phyloP scores from a whole-genome alignment of 1,284 basidiomycete genomes.

The Moesziomyces parantarcticus region DNA sequence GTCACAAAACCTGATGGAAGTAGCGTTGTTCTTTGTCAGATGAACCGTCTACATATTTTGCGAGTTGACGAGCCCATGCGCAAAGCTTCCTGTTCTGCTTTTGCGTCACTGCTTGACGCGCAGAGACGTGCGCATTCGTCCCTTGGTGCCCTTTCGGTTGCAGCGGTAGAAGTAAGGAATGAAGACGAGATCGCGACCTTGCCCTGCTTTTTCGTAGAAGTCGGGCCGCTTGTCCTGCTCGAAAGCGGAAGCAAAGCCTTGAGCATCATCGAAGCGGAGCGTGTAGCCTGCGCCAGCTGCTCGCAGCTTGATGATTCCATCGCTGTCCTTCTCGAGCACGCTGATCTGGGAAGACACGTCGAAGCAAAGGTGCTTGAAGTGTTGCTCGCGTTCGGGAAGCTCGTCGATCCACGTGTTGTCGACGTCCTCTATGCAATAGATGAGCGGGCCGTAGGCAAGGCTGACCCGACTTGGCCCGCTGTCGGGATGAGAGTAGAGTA shows the following conservation, averaged over 20 bases:
- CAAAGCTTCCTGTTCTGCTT: no score
- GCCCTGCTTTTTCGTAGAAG: constrained; percentile 11
- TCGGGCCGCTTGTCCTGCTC: constrained; percentile 11
- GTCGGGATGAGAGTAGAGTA: constrained; percentile 24
- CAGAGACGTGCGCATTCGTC: constrained; percentile 22
- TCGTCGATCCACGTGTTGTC: constrained; percentile 30
- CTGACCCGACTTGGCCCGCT: constrained; percentile 14
- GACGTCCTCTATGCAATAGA: constrained; percentile 36
- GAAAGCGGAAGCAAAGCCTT: constrained; percentile 18
- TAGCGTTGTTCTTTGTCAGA: no score
- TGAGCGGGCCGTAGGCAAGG: constrained; percentile 16
- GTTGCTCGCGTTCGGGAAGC: constrained; percentile 25
- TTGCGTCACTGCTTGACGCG: constrained; percentile 8
- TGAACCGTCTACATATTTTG: no score
- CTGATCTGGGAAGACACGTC: not conserved
- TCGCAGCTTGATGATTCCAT: constrained; percentile 9
- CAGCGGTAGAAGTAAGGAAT: constrained; percentile 26
- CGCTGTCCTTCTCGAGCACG: not conserved
- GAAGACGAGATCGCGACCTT: constrained; percentile 19
- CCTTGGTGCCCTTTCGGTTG: constrained; percentile 15
- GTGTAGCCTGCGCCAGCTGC: constrained; percentile 11
- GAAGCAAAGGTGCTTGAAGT: constrained; percentile 31
- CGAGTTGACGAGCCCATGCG: no score
- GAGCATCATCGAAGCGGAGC: constrained; percentile 5
- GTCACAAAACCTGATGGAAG: no score